phyloP scores from a whole-genome alignment of 768 basidiomycete genomes.

The Calocybe indica region DNA sequence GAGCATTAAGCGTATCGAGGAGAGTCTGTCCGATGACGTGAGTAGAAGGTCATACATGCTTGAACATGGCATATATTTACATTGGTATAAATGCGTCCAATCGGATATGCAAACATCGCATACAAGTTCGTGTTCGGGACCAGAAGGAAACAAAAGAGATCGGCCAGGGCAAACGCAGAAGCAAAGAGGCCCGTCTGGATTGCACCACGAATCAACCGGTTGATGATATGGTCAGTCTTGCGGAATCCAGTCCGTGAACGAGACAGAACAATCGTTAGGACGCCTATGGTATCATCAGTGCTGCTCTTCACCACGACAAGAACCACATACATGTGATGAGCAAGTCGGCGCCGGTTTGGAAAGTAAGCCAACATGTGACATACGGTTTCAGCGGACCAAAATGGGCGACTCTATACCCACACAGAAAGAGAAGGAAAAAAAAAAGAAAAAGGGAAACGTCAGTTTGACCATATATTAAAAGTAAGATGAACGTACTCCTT shows the following conservation, averaged over 20 bases:
- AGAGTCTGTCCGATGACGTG: conserved; percentile 25
- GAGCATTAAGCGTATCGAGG: conserved; percentile 37
- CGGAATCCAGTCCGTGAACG: conserved; percentile 45
- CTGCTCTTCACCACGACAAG: not conserved
- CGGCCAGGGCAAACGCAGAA: conserved; percentile 43
- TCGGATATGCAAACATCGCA: conserved; percentile 19
- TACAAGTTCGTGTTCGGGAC: conserved; percentile 24
- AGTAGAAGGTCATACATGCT: not conserved
- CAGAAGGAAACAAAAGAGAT: conserved; percentile 35
- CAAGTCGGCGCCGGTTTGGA: conserved; percentile 38
- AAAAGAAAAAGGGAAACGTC: too few species aligned
- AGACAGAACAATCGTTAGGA: conserved; percentile 24
- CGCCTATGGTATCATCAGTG: conserved; percentile 10
- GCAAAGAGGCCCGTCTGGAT: conserved; percentile 50
- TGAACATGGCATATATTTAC: conserved; percentile 15
- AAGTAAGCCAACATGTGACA: conserved; percentile 40
- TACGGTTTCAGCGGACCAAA: conserved; percentile 33
- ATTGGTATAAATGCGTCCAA: conserved; percentile 35
- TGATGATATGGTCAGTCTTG: conserved; percentile 46
- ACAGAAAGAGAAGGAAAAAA: not conserved
- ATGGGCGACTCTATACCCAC: conserved; percentile 38
- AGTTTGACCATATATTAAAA: not conserved
- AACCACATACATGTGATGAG: conserved; percentile 36
- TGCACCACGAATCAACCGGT: conserved; percentile 48
- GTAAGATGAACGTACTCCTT: conserved; percentile 23